Percentiles rank a stretch among this genome's conserved stretches.
phyloP scores from a whole-genome alignment of 306 rosid genomes.

The Vigna trinervia region DNA sequence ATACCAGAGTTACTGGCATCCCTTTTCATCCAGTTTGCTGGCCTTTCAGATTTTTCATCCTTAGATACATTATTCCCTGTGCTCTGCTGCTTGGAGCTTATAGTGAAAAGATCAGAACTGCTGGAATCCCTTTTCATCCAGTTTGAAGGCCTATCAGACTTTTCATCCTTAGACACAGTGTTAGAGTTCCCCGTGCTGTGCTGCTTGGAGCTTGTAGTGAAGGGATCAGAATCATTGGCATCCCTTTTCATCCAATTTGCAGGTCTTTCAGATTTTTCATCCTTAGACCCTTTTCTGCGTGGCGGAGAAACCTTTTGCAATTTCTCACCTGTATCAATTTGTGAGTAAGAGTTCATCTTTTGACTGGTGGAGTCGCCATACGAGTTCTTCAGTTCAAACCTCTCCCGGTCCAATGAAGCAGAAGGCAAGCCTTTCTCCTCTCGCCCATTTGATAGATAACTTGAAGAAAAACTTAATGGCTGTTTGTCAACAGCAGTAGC shows the following conservation, averaged over 20 bases:
- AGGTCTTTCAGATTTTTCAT: constrained; percentile 80
- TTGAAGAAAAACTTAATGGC: constrained; percentile 56
- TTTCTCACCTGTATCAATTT: constrained; percentile 73
- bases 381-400: constrained; percentile 68
- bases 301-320: constrained; percentile 91
- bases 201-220: constrained; percentile 63
- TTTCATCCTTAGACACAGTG: constrained; percentile 65
- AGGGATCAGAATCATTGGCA: constrained; percentile 54
- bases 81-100: constrained; percentile 65
- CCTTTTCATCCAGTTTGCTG: constrained; percentile 70
- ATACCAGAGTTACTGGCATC: constrained; percentile 63
- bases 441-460: constrained; percentile 59
- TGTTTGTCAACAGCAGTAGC: constrained; percentile 63
- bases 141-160: constrained; percentile 73
- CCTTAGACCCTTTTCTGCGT: constrained; percentile 70
- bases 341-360: constrained; percentile 65
- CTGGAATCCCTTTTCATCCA: constrained; percentile 68
- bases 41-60: constrained; percentile 82
- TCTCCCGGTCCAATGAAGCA: constrained; percentile 68
- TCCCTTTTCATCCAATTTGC: constrained; percentile 79
- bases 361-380: constrained; percentile 59
- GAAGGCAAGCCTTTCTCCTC: constrained; percentile 71
- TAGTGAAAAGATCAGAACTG: constrained; percentile 59
- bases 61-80: constrained; percentile 52
- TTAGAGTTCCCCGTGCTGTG: constrained; percentile 53